phyloP scores from a whole-genome alignment of 208 protist species.

The Borovskyia barvae region DNA sequence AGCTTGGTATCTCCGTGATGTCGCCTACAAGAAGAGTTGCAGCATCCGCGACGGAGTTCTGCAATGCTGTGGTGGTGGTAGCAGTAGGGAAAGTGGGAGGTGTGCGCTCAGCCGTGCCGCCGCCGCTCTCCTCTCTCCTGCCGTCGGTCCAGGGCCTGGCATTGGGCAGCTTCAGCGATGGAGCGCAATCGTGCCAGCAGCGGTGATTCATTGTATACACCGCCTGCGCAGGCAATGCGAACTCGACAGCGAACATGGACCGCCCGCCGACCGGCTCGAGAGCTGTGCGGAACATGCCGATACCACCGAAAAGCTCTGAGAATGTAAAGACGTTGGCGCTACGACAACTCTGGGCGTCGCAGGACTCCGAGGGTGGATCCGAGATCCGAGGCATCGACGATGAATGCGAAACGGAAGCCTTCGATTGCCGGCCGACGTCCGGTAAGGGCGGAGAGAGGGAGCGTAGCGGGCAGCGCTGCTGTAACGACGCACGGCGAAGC shows the following conservation, averaged over 20 bases:
- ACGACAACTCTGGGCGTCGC: too few species aligned
- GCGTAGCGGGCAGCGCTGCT: background rate
- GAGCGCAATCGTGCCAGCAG: constrained; percentile 18
- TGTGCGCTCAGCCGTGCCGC: background rate
- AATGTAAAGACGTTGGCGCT: constrained; percentile 52
- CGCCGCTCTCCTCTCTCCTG: background rate
- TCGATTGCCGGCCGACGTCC: too few species aligned
- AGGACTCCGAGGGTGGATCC: too few species aligned
- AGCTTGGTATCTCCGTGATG: constrained; percentile 58
- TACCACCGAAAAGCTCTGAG: constrained; percentile 87
- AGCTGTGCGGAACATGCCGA: constrained; percentile 80
- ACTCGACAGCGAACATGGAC: constrained; percentile 70
- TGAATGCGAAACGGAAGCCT: too few species aligned
- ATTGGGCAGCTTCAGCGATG: constrained; percentile 11
- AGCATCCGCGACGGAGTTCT: background rate
- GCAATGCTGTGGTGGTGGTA: too few species aligned
- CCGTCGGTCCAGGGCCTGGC: background rate
- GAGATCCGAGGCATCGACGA: too few species aligned
- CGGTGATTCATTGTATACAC: constrained; percentile 64
- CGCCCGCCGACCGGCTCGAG: constrained; percentile 56
- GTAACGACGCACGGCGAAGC: constrained; percentile 11
- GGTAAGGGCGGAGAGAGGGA: too few species aligned
- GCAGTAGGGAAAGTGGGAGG: too few species aligned
- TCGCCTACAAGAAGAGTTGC: constrained; percentile 43
- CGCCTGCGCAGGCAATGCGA: constrained; percentile 30